phyloP scores from a whole-genome alignment of 2,329 filamentous ascomycete species.

The Mycogone perniciosa region DNA sequence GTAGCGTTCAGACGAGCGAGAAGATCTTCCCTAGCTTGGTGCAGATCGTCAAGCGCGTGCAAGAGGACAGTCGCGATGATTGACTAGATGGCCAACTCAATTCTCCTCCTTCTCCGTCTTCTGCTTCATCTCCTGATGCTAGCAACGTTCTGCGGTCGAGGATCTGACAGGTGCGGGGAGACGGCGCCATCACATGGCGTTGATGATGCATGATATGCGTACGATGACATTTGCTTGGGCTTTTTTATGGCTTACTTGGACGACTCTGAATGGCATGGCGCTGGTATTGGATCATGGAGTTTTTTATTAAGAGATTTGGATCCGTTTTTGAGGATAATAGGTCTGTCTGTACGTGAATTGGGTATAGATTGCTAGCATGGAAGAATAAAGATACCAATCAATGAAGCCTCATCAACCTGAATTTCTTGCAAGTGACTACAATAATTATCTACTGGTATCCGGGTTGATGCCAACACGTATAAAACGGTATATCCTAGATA shows the following conservation, averaged over 20 bases:
- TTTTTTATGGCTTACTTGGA: conserved; percentile 5
- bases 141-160: not conserved
- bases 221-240: too few relatives aligned
- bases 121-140: not conserved
- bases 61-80: conserved; percentile 50
- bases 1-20: conserved; percentile 69
- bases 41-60: conserved; percentile 75
- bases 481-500: too few relatives aligned
- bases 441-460: too few relatives aligned
- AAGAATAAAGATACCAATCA: too few relatives aligned
- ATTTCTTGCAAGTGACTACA: too few relatives aligned
- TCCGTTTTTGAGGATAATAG: too few relatives aligned
- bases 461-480: too few relatives aligned
- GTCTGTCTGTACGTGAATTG: too few relatives aligned
- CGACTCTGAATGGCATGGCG: conserved; percentile 18
- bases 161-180: not conserved
- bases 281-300: conserved; percentile 15
- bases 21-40: conserved; percentile 72
- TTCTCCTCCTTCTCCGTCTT: not conserved
- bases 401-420: too few relatives aligned
- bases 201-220: conserved; percentile 10
- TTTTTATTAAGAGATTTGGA: not conserved
- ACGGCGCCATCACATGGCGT: not conserved
- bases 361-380: too few relatives aligned
- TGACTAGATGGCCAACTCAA: conserved; percentile 25